Conservation (phyloP, 108 stramenopile species). For the Nitzschia inconspicua region DNA sequence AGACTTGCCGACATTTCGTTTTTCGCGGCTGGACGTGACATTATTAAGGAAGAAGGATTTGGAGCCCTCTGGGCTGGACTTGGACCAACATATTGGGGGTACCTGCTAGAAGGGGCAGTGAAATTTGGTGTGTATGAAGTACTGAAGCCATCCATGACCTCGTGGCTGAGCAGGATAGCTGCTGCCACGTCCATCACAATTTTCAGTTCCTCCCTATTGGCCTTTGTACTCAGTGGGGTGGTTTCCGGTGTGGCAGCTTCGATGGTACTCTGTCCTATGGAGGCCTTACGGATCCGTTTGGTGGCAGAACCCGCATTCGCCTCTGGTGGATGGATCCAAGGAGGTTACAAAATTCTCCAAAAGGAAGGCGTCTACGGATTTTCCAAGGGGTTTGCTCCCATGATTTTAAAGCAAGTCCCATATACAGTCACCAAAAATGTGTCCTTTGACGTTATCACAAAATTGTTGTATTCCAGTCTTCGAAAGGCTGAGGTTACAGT, state of each 20-base stretch:
- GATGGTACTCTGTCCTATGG: slow-evolving; percentile 83
- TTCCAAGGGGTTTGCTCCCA: slow-evolving; percentile 59
- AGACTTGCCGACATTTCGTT: slow-evolving; percentile 29
- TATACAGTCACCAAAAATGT: slow-evolving; percentile 92
- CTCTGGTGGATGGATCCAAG: slow-evolving; percentile 47
- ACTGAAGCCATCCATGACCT: slow-evolving; percentile 57
- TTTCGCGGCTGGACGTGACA: slow-evolving; percentile 39
- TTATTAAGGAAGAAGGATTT: slow-evolving; percentile 54
- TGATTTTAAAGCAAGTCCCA: slow-evolving; percentile 88
- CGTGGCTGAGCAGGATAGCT: slow-evolving; percentile 26
- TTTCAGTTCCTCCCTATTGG: slow-evolving; percentile 43
- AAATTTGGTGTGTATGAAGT: slow-evolving; percentile 91
- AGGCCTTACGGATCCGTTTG: slow-evolving; percentile 82
- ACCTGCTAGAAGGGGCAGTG: slow-evolving; percentile 66
- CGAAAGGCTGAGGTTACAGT: slow-evolving; percentile 29
- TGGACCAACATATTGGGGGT: slow-evolving; percentile 76
- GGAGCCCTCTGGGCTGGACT: slow-evolving; percentile 59
- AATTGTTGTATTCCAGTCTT: slow-evolving; percentile 33
- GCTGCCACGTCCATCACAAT: slow-evolving; percentile 22
- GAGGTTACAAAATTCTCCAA: slow-evolving; percentile 41
- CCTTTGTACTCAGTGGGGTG: slow-evolving; percentile 47
- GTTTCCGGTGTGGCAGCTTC: slow-evolving; percentile 77
- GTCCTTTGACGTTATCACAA: slow-evolving; percentile 73
- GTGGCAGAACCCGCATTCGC: slow-evolving; percentile 75
- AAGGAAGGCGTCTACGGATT: slow-evolving; percentile 60